A percentile compares a stretch with the other conserved stretches of the same genome.
These are phyloP conservation scores for Ceratobasidium theobromae DNA, from an alignment of 1,284 basidiomycete genomes.

Conservation along the genomic window DNA sequence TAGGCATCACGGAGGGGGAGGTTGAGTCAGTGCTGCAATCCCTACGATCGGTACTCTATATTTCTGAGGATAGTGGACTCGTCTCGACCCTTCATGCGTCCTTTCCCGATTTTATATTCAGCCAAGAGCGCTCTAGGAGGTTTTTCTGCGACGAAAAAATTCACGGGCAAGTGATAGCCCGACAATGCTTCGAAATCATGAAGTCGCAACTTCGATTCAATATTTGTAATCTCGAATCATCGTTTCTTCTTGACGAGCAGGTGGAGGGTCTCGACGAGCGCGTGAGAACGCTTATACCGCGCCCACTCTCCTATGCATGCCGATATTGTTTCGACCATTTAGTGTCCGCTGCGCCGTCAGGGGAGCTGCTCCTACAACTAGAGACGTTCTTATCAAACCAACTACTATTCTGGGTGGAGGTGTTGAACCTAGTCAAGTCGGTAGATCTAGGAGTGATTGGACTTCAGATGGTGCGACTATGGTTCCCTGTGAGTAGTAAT, in stretches of 20 bases:
- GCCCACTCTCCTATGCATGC: not conserved
- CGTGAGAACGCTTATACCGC: not conserved
- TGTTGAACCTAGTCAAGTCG: conserved; percentile 12
- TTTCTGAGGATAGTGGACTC: not conserved
- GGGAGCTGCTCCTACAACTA: not conserved
- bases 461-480: not conserved
- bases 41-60: not conserved
- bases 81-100: conserved; percentile 12
- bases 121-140: not conserved
- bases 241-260: not conserved
- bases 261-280: not conserved
- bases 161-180: not conserved
- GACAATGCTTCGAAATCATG: not conserved
- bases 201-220: conserved; percentile 6
- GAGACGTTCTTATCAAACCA: not conserved
- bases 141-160: not conserved
- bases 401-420: conserved; percentile 30
- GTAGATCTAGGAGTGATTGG: not conserved
- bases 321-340: conserved; percentile 12
- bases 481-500: not conserved
- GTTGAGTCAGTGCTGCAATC: not conserved
- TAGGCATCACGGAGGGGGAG: not conserved
- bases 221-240: conserved; percentile 22
- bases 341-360: not conserved
- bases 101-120: conserved; percentile 14